Evolutionary conservation across 306 rosid species (phyloP).

Genomic region (Rubus parviflorus): DNA sequence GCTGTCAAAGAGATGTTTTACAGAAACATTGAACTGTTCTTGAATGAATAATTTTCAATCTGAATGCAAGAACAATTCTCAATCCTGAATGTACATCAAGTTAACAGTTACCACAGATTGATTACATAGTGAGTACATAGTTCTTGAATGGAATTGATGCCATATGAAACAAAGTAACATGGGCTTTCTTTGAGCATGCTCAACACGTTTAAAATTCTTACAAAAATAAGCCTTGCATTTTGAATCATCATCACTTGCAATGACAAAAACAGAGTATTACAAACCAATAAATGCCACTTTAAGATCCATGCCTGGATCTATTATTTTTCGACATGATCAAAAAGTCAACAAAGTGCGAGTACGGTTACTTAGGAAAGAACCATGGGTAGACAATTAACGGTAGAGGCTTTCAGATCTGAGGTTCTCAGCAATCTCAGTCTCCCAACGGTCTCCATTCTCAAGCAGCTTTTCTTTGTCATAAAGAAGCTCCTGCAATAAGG

Average conservation of each 20-base stretch:
- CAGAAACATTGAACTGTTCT: too few species aligned
- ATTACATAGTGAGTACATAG: not conserved
- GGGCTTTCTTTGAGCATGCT: not conserved
- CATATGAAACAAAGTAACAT: not conserved
- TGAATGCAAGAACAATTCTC: too few species aligned
- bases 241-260: constrained; percentile 11
- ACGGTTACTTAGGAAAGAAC: constrained; percentile 12
- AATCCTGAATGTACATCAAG: too few species aligned
- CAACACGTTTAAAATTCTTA: not conserved
- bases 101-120: too few species aligned
- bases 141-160: not conserved
- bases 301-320: constrained; percentile 26
- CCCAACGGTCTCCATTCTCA: constrained; percentile 99
- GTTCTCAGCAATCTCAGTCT: constrained; percentile 95
- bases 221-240: constrained; percentile 8
- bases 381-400: constrained; percentile 51
- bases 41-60: too few species aligned
- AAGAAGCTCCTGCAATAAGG: constrained; percentile 76
- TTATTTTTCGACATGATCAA: constrained; percentile 31
- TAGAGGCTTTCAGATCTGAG: constrained; percentile 96
- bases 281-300: constrained; percentile 16
- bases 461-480: constrained; percentile 99
- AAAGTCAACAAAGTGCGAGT: constrained; percentile 22
- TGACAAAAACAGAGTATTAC: not conserved
- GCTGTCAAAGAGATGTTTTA: too few species aligned